Evolutionary conservation across 2,329 filamentous ascomycete genomes (phyloP).

Genomic region (Davidsoniella eucalypti): DNA sequence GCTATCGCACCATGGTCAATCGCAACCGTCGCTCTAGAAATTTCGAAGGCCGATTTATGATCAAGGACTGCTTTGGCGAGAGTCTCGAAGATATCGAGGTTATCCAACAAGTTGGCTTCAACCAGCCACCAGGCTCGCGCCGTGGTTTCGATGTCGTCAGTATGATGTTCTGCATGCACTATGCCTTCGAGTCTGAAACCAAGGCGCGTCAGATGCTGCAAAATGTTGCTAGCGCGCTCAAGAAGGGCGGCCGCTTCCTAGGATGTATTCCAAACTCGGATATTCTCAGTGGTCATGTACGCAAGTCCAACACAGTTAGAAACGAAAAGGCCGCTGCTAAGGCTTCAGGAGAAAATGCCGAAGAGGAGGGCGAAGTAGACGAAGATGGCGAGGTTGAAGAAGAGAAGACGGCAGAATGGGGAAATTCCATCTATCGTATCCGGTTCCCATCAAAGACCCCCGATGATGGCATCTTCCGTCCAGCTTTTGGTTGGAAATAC

Average conservation of each 20-base stretch:
- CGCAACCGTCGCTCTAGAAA: conserved; percentile 42
- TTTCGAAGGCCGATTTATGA: conserved; percentile 75
- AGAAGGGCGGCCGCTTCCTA: conserved; percentile 87
- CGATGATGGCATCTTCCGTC: conserved; percentile 76
- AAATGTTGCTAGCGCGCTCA: conserved; percentile 79
- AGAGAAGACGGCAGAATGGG: conserved; percentile 61
- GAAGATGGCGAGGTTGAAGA: conserved; percentile 40
- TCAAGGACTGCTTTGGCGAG: conserved; percentile 85
- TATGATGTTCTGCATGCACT: conserved; percentile 99
- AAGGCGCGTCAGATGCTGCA: conserved; percentile 84
- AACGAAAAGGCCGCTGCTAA: conserved; percentile 18
- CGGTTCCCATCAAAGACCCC: conserved; percentile 73
- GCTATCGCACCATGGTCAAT: conserved; percentile 57
- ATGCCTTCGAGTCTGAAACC: conserved; percentile 83
- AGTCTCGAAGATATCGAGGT: conserved; percentile 68
- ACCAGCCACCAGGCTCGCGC: conserved; percentile 46
- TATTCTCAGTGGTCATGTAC: conserved; percentile 65
- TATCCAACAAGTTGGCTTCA: conserved; percentile 74
- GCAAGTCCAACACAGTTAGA: conserved; percentile 43
- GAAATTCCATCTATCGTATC: conserved; percentile 83
- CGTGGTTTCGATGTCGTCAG: conserved; percentile 90
- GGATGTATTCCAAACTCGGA: conserved; percentile 97
- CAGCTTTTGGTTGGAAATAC: conserved; percentile 95
- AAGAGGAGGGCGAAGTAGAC: conserved; percentile 21
- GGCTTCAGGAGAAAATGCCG: conserved; percentile 19